Evolutionary conservation across 1,139 yeast species (phyloP).

Genomic region (Candida tetrigidarum): DNA sequence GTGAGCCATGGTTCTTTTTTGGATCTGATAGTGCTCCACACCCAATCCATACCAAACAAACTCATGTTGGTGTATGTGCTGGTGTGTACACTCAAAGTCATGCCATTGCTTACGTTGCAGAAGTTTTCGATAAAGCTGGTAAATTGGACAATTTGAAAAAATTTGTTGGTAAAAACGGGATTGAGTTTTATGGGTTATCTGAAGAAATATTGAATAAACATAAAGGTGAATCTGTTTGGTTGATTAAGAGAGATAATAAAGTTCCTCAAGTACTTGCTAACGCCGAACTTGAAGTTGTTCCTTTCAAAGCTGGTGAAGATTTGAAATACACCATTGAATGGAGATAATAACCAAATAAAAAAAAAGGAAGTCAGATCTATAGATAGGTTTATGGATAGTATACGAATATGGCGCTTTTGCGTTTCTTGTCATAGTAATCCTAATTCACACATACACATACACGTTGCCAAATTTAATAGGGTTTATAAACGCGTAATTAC

Average conservation of each 20-base stretch:
- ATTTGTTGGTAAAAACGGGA: constrained; percentile 80
- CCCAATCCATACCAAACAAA: constrained; percentile 76
- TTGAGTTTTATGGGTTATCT: constrained; percentile 63
- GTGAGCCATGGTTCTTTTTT: constrained; percentile 90
- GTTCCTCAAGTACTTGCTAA: constrained; percentile 65
- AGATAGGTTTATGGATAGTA: not conserved
- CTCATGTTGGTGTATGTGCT: constrained; percentile 88
- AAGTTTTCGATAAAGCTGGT: constrained; percentile 72
- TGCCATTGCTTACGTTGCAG: constrained; percentile 84
- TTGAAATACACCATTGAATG: constrained; percentile 81
- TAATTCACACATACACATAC: too few species aligned
- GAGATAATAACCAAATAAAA: constrained; percentile 48
- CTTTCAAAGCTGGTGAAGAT: constrained; percentile 85
- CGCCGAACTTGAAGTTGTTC: constrained; percentile 66
- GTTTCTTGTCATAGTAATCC: not conserved
- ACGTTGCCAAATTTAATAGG: too few species aligned
- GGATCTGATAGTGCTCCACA: constrained; percentile 99
- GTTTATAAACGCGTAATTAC: too few species aligned
- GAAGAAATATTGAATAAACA: constrained; percentile 37
- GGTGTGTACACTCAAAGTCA: constrained; percentile 94
- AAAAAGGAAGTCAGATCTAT: not conserved
- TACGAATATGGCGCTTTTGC: not conserved
- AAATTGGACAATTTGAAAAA: constrained; percentile 66
- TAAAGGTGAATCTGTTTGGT: constrained; percentile 41
- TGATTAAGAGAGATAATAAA: constrained; percentile 52